Base-by-base conservation (phyloP, 495 filamentous ascomycete species). In the Neurospora pannonica region DNA sequence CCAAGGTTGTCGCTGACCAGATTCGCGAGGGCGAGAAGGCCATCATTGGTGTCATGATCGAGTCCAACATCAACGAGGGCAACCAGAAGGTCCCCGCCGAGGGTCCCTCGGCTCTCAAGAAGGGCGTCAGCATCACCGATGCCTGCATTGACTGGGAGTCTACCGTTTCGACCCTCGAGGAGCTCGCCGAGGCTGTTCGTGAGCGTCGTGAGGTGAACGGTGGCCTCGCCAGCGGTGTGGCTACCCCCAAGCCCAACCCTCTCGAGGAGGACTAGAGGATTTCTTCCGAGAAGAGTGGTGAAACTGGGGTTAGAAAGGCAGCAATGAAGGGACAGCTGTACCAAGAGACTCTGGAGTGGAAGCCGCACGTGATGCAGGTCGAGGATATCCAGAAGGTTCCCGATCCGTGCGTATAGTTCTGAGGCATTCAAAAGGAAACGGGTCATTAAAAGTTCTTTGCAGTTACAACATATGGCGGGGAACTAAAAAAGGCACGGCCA, bases 21-120 rank as follows among this genome's bases (percentile, higher is more conserved):
- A 83, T 99, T 48, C 91, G 92, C 54, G 90, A 90, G 78, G 96
- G 96, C 54, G 92, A 99, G 84, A 90, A 88, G 70, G 93, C 88
- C 73, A 97, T 99, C 79, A 88, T 98, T 75, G 96, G 95, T 76
- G 92, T 98, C 75, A 99, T 99, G 96, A 97, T 99, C 78, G 96
- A 99, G 85, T 97, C 93, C 78, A 96, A 98, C 84, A 94, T 99
- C 88, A 89, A 94, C 81, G 96, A 97, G 85, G 96, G 96, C 79
- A 89, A 92, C 86, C 96, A 99, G 83, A 97, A 97, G 84, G 93
- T 97, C 11, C 94, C 96, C 3, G 78, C 90, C 21, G 95, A 94
- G 80, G 95, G 95, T 28, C 92, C 91, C 11, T 82, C 88, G 0
- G 92, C 84, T 38, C 85, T 99, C 46, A 92, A 93, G 85, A 94